These are phyloP conservation scores for Cadophora sp. DNA, from an alignment of 2,329 filamentous ascomycete genomes.

Conservation along the genomic window DNA sequence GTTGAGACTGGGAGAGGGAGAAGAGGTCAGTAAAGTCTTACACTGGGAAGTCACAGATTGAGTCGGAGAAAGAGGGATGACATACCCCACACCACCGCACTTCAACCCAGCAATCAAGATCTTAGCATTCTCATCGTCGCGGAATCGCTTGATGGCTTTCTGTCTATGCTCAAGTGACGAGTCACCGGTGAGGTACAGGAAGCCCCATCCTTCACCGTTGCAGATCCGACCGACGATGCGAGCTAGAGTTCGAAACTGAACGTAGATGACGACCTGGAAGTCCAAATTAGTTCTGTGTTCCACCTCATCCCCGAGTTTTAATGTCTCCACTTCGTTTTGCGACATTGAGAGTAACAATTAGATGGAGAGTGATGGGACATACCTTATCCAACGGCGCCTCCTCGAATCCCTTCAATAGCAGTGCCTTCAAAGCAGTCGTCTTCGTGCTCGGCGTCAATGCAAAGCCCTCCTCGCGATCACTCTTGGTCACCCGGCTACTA, in stretches of 20 bases:
- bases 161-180: constrained; percentile 53
- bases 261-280: constrained; percentile 57
- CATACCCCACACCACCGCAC: constrained; percentile 54
- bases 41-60: not conserved
- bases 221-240: constrained; percentile 58
- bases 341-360: not conserved
- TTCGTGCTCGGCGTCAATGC: constrained; percentile 49
- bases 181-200: constrained; percentile 52
- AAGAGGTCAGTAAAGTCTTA: not conserved
- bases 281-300: not conserved
- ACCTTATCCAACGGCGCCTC: constrained; percentile 56
- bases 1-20: constrained; percentile 51
- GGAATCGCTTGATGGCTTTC: constrained; percentile 54
- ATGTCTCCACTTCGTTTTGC: not conserved
- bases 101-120: constrained; percentile 63
- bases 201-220: constrained; percentile 53
- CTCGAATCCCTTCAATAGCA: constrained; percentile 48
- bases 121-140: constrained; percentile 45
- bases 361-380: not conserved
- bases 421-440: constrained; percentile 44
- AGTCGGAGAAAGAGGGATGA: constrained; percentile 43
- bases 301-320: not conserved
- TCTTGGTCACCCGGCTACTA: constrained; percentile 36
- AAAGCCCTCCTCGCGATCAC: constrained; percentile 36
- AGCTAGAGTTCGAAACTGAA: constrained; percentile 62